These are phyloP conservation scores for Cercospora sojina DNA, from an alignment of 2,329 filamentous ascomycete genomes.

Conservation along the genomic window DNA sequence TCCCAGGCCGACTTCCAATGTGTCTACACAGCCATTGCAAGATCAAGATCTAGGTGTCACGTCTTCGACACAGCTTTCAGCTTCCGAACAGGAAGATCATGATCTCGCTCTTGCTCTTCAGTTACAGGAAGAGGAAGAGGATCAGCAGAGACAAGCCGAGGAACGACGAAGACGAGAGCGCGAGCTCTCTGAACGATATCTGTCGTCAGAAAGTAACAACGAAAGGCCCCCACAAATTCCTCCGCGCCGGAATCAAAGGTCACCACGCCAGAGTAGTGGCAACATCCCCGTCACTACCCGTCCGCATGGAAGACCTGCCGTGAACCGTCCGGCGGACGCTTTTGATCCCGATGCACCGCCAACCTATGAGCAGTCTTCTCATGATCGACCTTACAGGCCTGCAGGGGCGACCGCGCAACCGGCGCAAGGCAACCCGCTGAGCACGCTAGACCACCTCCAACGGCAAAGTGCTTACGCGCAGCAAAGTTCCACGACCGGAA, in stretches of 20 bases:
- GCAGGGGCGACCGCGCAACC: constrained; percentile 33
- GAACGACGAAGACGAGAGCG: constrained; percentile 63
- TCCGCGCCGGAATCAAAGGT: constrained; percentile 32
- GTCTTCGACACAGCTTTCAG: constrained; percentile 32
- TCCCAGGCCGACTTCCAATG: constrained; percentile 28
- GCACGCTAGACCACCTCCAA: constrained; percentile 37
- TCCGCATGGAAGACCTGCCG: constrained; percentile 27
- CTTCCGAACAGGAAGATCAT: constrained; percentile 75
- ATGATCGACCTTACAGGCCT: constrained; percentile 52
- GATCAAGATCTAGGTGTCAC: constrained; percentile 9
- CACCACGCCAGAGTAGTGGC: constrained; percentile 12
- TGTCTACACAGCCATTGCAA: constrained; percentile 11
- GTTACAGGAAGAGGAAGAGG: constrained; percentile 90
- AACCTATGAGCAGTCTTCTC: constrained; percentile 64
- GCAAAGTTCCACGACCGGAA: constrained; percentile 22
- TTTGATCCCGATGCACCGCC: constrained; percentile 59
- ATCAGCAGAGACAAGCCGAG: constrained; percentile 63
- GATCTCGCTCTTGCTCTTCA: constrained; percentile 87
- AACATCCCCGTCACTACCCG: constrained; percentile 22
- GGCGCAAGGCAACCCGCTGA: constrained; percentile 37
- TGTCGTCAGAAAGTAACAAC: constrained; percentile 57
- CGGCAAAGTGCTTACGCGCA: constrained; percentile 32
- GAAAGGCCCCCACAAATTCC: constrained; percentile 33
- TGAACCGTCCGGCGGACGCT: constrained; percentile 35
- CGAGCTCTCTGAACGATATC: constrained; percentile 66